Evolutionary conservation across 2,329 filamentous ascomycete genomes (phyloP).

Genomic region (Talaromyces sp.): DNA sequence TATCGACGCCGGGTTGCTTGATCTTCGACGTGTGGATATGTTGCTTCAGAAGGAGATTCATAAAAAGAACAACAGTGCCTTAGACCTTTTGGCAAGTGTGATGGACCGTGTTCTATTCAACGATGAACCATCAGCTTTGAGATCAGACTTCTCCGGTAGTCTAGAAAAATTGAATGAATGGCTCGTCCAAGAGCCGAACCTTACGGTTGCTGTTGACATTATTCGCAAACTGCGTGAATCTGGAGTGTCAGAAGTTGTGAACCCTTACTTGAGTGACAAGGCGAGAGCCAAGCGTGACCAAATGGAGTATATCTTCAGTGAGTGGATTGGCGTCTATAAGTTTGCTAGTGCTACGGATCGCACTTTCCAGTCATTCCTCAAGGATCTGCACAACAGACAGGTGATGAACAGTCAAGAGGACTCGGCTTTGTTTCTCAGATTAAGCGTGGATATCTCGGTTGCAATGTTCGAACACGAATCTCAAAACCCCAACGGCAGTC

Average conservation of each 20-base stretch:
- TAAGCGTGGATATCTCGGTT: constrained; percentile 74
- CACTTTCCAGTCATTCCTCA: constrained; percentile 68
- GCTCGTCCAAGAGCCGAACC: constrained; percentile 67
- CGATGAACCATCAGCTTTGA: constrained; percentile 70
- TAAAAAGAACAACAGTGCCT: constrained; percentile 63
- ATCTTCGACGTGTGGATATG: constrained; percentile 61
- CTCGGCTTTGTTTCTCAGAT: constrained; percentile 71
- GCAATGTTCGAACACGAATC: constrained; percentile 69
- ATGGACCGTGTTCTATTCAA: constrained; percentile 73
- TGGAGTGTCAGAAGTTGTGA: constrained; percentile 52
- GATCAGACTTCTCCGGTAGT: constrained; percentile 79
- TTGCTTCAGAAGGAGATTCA: constrained; percentile 69
- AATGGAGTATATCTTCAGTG: constrained; percentile 90
- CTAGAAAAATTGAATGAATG: constrained; percentile 76
- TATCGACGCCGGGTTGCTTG: constrained; percentile 56
- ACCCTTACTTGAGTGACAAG: constrained; percentile 53
- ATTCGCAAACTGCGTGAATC: constrained; percentile 59
- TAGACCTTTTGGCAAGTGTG: constrained; percentile 75
- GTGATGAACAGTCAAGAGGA: constrained; percentile 71
- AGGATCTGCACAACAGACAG: constrained; percentile 71
- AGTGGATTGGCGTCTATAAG: constrained; percentile 82
- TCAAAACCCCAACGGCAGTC: constrained; percentile 55
- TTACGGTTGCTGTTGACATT: constrained; percentile 63
- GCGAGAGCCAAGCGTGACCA: constrained; percentile 65
- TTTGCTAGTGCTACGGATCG: constrained; percentile 71